phyloP scores from a whole-genome alignment of 164 flowering plant species.

The Vitis cinerea region DNA sequence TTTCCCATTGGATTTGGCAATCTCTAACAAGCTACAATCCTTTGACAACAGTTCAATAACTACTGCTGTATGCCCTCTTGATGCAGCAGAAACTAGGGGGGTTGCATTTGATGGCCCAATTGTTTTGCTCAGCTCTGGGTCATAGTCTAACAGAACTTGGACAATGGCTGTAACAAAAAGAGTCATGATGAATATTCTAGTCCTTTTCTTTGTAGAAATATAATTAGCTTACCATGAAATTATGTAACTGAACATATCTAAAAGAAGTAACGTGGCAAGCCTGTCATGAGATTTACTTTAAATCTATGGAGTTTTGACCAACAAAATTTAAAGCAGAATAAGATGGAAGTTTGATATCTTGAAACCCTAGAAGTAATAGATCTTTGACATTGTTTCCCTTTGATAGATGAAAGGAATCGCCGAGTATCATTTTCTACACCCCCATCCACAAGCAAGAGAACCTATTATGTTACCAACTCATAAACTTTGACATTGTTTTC shows the following conservation, averaged over 20 bases:
- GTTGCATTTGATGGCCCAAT: conserved; percentile 68
- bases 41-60: conserved; percentile 61
- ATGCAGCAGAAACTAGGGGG: conserved; percentile 82
- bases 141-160: conserved; percentile 66
- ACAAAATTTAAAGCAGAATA: no score
- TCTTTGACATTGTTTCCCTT: no score
- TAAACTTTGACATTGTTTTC: no score
- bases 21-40: conserved; percentile 63
- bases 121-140: conserved; percentile 57
- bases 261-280: background rate
- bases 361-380: no score
- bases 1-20: conserved; percentile 72
- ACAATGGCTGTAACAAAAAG: conserved; percentile 56
- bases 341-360: no score
- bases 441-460: no score
- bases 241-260: background rate
- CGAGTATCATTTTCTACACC: background rate
- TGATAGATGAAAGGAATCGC: no score
- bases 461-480: no score
- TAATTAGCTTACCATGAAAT: background rate
- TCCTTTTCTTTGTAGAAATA: background rate
- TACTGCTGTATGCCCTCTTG: conserved; percentile 69
- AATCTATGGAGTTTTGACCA: no score
- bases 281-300: no score
- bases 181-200: background rate